Percentiles rank a stretch among this genome's conserved stretches.
phyloP scores from a whole-genome alignment of 2,329 filamentous ascomycete genomes.

The Colletotrichum graminicola region DNA sequence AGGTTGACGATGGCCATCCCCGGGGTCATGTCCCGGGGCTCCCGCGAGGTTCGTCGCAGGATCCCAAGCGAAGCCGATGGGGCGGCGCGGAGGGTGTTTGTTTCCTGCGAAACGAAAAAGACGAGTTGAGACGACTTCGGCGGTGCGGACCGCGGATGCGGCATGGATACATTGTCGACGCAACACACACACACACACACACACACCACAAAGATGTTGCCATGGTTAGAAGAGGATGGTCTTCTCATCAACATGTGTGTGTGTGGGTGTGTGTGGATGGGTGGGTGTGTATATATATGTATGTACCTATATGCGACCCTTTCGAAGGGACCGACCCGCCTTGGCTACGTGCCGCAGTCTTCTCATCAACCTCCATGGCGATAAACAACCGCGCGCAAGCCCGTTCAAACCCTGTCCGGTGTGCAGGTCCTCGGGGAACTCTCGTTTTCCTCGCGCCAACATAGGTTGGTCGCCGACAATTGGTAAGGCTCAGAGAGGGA shows the following conservation, averaged over 20 bases:
- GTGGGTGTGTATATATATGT: too few relatives aligned
- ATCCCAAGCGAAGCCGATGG: neutral
- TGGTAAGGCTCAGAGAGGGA: neutral
- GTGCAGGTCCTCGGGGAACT: neutral
- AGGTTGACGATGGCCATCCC: constrained; percentile 29
- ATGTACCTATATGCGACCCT: too few relatives aligned
- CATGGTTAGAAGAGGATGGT: neutral
- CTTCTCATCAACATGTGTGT: neutral
- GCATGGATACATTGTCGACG: neutral
- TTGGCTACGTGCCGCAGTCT: neutral
- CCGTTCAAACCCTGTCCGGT: neutral
- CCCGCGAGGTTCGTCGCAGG: constrained; percentile 7
- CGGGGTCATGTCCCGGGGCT: constrained; percentile 1
- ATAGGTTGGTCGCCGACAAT: constrained; percentile 9
- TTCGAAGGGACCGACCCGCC: neutral
- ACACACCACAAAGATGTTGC: neutral
- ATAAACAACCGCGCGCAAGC: neutral
- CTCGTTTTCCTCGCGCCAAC: neutral
- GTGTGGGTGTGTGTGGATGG: too few relatives aligned
- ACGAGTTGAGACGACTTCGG: neutral
- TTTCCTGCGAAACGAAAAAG: too few relatives aligned
- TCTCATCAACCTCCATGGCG: neutral
- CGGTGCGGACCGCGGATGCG: neutral
- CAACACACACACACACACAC: too few relatives aligned
- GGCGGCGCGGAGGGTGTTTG: neutral